A percentile compares a stretch with the other conserved stretches of the same genome.
These are phyloP conservation scores for Neonectria hederae DNA, from an alignment of 2,329 filamentous ascomycete species.

Conservation along the genomic window DNA sequence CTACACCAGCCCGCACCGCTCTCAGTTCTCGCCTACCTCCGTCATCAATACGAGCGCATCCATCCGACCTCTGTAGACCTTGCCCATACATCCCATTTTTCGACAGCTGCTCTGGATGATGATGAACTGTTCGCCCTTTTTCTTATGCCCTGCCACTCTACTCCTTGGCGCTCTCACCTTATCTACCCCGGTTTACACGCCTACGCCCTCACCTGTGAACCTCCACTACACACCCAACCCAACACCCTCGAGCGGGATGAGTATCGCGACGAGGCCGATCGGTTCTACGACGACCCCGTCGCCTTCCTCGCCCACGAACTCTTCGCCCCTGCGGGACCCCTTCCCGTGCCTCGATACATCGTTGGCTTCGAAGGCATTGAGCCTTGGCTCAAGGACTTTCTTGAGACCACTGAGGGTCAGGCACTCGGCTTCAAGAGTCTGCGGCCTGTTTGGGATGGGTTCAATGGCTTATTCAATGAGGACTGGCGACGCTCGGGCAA, in stretches of 20 bases:
- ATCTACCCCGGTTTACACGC: slow-evolving; percentile 78
- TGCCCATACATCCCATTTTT: slow-evolving; percentile 32
- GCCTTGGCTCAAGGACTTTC: slow-evolving; percentile 55
- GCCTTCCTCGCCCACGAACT: slow-evolving; percentile 67
- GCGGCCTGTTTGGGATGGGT: slow-evolving; percentile 62
- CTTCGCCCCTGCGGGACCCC: slow-evolving; percentile 45
- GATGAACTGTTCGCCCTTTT: slow-evolving; percentile 75
- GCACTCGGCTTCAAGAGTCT: slow-evolving; percentile 53
- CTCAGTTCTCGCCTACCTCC: slow-evolving; percentile 77
- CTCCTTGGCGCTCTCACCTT: slow-evolving; percentile 91
- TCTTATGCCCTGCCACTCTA: slow-evolving; percentile 95
- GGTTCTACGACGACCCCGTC: slow-evolving; percentile 78
- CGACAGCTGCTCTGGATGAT: slow-evolving; percentile 42
- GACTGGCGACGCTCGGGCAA: slow-evolving; percentile 65
- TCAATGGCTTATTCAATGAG: slow-evolving; percentile 71
- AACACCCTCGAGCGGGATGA: slow-evolving; percentile 66
- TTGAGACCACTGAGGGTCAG: slow-evolving; percentile 52
- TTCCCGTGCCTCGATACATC: slow-evolving; percentile 62
- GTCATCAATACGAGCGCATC: slow-evolving; percentile 73
- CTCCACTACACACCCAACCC: slow-evolving; percentile 75
- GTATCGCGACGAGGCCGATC: slow-evolving; percentile 91
- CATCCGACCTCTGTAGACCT: slow-evolving; percentile 51
- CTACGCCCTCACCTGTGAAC: slow-evolving; percentile 90
- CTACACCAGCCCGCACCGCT: slow-evolving; percentile 85
- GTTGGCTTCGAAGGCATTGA: slow-evolving; percentile 70